Base-by-base conservation (phyloP, 352 stramenopile species). In the Phytophthora lateralis region DNA sequence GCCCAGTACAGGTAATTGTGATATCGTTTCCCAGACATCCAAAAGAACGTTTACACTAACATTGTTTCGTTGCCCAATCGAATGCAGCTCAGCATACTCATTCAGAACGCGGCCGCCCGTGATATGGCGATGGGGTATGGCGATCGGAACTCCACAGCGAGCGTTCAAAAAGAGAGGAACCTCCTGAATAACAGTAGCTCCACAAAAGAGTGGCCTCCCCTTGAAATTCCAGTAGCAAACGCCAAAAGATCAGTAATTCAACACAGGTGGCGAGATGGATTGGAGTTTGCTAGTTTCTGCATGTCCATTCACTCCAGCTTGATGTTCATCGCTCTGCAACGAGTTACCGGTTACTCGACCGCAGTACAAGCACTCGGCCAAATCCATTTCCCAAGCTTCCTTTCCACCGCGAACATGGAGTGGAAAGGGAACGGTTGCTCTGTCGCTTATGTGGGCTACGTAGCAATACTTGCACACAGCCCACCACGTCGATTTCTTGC, bases 1-100 rank as follows among this genome's bases (percentile, higher is more conserved):
- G n/a, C n/a, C n/a, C n/a, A n/a, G n/a, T n/a, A n/a, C n/a, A n/a
- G n/a, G n/a, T n/a, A 2, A n/a, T 64, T 63, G n/a, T 8, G 45
- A 35, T 5, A 44, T 37, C 15, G 32, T 55, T 38, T 52, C 29
- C 37, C 55, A 63, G 0, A 56, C 38, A 51, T 63, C 55, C 6
- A 26, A 63, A 4, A 56, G n/a, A 4, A 63, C 50, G 32, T 63
- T 21, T 24, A 47, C 38, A 17, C 56, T 64, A 26, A 58, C 46
- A 29, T 30, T 39, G n/a, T 64, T 15, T 6, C 39, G 56, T 34
- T 64, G 46, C 34, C 48, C 47, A 12, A 41, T 32, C 0, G 48
- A 52, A 15, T 58, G 39, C 21, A 53, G 9, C 2, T 48, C 41
- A 7, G 38, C 47, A 42, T 54, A 58, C 30, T 57, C 56, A 4